phyloP scores from a whole-genome alignment of 2,329 filamentous ascomycete species.

The Penicillium sp. region DNA sequence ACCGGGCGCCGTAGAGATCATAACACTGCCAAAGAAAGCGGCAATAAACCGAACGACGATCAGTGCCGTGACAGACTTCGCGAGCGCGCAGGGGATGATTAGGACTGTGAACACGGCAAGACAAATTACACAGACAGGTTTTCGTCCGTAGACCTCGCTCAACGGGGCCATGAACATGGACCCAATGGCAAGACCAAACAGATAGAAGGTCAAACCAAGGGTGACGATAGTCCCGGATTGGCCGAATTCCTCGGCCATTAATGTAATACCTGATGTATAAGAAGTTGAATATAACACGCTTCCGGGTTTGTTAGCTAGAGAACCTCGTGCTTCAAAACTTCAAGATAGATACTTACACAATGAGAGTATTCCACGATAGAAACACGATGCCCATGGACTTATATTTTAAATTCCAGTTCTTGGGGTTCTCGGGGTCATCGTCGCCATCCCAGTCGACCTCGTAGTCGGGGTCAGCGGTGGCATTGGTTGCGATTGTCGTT shows the following conservation, averaged over 20 bases:
- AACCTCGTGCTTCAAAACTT: neutral
- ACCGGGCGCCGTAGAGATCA: conserved; percentile 80
- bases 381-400: conserved; percentile 55
- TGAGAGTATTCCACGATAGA: conserved; percentile 57
- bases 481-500: conserved; percentile 46
- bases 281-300: conserved; percentile 71
- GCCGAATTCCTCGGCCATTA: conserved; percentile 66
- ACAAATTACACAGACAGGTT: conserved; percentile 64
- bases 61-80: conserved; percentile 64
- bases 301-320: neutral
- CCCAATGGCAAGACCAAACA: conserved; percentile 70
- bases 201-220: conserved; percentile 74
- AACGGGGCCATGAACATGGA: conserved; percentile 71
- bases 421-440: conserved; percentile 63
- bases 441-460: conserved; percentile 68
- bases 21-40: conserved; percentile 70
- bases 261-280: conserved; percentile 70
- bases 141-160: conserved; percentile 46
- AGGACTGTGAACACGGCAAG: conserved; percentile 64
- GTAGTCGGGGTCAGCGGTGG: conserved; percentile 57
- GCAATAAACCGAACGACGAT: conserved; percentile 73
- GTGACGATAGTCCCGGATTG: conserved; percentile 61
- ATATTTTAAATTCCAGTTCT: conserved; percentile 63
- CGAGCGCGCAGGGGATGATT: conserved; percentile 68
- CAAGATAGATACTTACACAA: conserved; percentile 43